Evolutionary conservation across 2,329 filamentous ascomycete genomes (phyloP).

Genomic region (Fusarium tricinctum): DNA sequence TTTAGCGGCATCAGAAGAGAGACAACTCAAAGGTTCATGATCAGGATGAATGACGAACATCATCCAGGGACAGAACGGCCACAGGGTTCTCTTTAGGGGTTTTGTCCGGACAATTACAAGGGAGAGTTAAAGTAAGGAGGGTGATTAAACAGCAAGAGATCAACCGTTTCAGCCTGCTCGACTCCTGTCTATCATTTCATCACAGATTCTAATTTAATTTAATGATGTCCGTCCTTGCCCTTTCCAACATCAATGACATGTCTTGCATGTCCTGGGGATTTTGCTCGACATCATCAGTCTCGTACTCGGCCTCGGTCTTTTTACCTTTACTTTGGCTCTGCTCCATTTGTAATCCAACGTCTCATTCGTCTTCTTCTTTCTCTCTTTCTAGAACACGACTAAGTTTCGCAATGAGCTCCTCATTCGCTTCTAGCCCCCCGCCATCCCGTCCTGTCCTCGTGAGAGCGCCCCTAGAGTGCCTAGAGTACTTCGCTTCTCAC

Average conservation of each 20-base stretch:
- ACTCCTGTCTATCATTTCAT: slow-evolving; percentile 47
- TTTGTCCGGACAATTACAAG: slow-evolving; percentile 20
- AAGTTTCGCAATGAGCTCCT: slow-evolving; percentile 33
- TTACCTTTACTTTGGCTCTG: slow-evolving; percentile 4
- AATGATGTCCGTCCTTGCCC: neutral
- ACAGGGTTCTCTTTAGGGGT: slow-evolving; percentile 4
- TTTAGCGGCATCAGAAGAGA: slow-evolving; percentile 16
- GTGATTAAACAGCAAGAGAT: slow-evolving; percentile 18
- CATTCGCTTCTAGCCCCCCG: slow-evolving; percentile 31
- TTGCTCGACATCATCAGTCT: slow-evolving; percentile 12
- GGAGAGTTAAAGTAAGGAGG: neutral
- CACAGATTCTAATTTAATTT: slow-evolving; percentile 21
- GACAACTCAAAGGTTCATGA: slow-evolving; percentile 1
- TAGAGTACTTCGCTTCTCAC: neutral
- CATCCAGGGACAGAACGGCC: slow-evolving; percentile 18
- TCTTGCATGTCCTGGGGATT: neutral
- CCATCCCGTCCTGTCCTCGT: slow-evolving; percentile 14
- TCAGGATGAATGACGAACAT: slow-evolving; percentile 15
- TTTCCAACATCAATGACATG: slow-evolving; percentile 15
- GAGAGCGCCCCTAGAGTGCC: slow-evolving; percentile 2
- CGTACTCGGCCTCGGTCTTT: slow-evolving; percentile 2
- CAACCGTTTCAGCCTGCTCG: slow-evolving; percentile 41
- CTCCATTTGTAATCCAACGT: slow-evolving; percentile 40
- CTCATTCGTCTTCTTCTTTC: slow-evolving; percentile 21
- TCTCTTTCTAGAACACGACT: slow-evolving; percentile 44